Evolutionary conservation across 495 filamentous ascomycete genomes (phyloP).

Genomic region (Daldinia concentrica): DNA sequence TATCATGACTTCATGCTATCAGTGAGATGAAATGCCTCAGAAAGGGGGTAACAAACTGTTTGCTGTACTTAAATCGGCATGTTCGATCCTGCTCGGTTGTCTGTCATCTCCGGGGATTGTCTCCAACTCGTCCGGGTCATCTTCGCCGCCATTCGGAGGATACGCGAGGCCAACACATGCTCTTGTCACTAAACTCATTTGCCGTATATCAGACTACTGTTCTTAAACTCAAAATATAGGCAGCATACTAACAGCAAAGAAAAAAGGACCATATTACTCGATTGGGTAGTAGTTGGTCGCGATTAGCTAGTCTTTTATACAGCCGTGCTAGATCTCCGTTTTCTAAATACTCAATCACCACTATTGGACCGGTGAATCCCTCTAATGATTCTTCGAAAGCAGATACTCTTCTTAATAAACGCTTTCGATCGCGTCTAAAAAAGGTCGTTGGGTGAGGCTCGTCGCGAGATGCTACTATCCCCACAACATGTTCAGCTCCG

Average conservation of each 20-base stretch:
- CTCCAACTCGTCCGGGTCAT: constrained; percentile 8
- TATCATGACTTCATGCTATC: constrained; percentile 24
- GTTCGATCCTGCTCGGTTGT: constrained; percentile 14
- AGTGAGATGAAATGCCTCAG: not conserved
- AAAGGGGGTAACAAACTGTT: constrained; percentile 7
- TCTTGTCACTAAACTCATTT: constrained; percentile 13
- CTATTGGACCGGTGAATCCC: constrained; percentile 14
- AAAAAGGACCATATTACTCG: constrained; percentile 29
- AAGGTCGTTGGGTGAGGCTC: not conserved
- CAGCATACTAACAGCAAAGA: constrained; percentile 20
- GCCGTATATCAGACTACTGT: not conserved
- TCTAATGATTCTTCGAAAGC: constrained; percentile 1
- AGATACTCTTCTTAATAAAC: not conserved
- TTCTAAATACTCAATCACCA: constrained; percentile 22
- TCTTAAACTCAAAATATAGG: not conserved
- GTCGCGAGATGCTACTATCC: constrained; percentile 13
- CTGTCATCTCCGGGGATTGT: constrained; percentile 15
- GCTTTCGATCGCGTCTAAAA: not conserved
- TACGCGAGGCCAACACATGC: constrained; percentile 26
- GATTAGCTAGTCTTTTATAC: constrained; percentile 8
- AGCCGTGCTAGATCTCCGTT: constrained; percentile 14
- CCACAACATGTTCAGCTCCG: constrained; percentile 25
- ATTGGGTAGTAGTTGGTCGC: constrained; percentile 20
- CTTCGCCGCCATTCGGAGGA: constrained; percentile 9
- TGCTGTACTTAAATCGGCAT: constrained; percentile 8